These are phyloP conservation scores for Sugiyamaella boreocaroliniensis DNA, from an alignment of 805 yeast species.

Conservation along the genomic window DNA sequence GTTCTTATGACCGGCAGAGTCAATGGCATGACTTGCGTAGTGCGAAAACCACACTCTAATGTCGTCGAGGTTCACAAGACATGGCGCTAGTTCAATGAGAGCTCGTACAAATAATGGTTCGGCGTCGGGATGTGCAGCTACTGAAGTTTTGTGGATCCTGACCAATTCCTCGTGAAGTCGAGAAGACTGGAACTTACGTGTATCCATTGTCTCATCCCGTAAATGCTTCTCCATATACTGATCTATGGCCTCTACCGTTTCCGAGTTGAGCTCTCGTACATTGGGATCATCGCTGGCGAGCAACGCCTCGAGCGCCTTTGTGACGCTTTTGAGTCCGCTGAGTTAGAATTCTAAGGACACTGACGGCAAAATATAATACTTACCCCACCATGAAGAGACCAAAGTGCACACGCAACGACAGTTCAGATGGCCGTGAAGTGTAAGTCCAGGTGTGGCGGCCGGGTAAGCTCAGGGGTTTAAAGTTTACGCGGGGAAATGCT, in stretches of 20 bases:
- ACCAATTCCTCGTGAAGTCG: slow-evolving; percentile 33
- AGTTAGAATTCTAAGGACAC: background rate
- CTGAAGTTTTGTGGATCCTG: slow-evolving; percentile 20
- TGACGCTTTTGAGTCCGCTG: slow-evolving; percentile 1
- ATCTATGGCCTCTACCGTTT: slow-evolving; percentile 6
- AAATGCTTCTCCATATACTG: slow-evolving; percentile 9
- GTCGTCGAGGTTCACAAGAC: slow-evolving; percentile 25
- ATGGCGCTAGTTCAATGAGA: slow-evolving; percentile 27
- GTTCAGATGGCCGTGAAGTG: too few species aligned
- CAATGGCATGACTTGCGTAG: slow-evolving; percentile 46
- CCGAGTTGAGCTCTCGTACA: background rate
- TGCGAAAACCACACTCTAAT: slow-evolving; percentile 44
- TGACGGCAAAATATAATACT: background rate
- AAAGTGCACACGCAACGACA: background rate
- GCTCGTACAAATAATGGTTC: slow-evolving; percentile 27
- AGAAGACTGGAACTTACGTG: slow-evolving; percentile 18
- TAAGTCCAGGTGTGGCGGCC: background rate
- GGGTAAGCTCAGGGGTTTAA: background rate
- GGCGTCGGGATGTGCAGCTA: slow-evolving; percentile 9
- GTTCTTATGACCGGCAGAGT: slow-evolving; percentile 50
- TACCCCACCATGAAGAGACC: background rate
- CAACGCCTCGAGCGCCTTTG: slow-evolving; percentile 2
- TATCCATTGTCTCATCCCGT: slow-evolving; percentile 12
- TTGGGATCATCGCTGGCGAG: background rate
- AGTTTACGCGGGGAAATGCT: too few species aligned